These are phyloP conservation scores for Tribonema minus DNA, from an alignment of 108 stramenopile genomes.

Conservation along the genomic window DNA sequence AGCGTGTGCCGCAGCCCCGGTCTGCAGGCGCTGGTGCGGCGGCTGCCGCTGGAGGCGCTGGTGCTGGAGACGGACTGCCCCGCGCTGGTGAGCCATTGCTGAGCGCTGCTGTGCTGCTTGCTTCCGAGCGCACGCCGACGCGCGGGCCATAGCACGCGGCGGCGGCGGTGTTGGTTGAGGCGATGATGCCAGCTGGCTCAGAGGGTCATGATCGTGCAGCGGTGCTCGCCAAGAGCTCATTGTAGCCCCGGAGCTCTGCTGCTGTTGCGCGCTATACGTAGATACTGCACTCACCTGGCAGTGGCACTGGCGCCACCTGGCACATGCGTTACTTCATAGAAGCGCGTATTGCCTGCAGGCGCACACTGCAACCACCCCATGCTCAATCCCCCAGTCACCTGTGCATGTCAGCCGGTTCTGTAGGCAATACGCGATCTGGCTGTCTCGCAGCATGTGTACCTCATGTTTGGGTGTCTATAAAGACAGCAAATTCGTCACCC, in stretches of 20 bases:
- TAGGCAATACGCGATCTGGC: not conserved
- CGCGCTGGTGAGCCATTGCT: constrained; percentile 12
- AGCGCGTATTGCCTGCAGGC: too few species aligned
- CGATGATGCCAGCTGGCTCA: too few species aligned
- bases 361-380: not conserved
- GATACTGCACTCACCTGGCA: too few species aligned
- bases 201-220: not conserved
- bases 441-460: not conserved
- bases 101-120: too few species aligned
- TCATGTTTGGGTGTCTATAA: not conserved
- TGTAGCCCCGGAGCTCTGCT: not conserved
- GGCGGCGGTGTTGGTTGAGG: too few species aligned
- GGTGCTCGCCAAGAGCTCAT: not conserved
- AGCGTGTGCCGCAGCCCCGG: constrained; percentile 9
- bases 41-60: constrained; percentile 15
- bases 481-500: not conserved
- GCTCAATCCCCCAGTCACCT: not conserved
- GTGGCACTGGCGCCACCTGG: too few species aligned
- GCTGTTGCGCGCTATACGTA: not conserved
- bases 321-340: too few species aligned
- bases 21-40: constrained; percentile 3
- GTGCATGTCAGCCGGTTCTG: not conserved
- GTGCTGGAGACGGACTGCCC: constrained; percentile 34
- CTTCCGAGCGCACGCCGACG: too few species aligned
- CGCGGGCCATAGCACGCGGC: too few species aligned